Conservation (phyloP, 2,329 filamentous ascomycete species). For the Epichloe elymi region DNA sequence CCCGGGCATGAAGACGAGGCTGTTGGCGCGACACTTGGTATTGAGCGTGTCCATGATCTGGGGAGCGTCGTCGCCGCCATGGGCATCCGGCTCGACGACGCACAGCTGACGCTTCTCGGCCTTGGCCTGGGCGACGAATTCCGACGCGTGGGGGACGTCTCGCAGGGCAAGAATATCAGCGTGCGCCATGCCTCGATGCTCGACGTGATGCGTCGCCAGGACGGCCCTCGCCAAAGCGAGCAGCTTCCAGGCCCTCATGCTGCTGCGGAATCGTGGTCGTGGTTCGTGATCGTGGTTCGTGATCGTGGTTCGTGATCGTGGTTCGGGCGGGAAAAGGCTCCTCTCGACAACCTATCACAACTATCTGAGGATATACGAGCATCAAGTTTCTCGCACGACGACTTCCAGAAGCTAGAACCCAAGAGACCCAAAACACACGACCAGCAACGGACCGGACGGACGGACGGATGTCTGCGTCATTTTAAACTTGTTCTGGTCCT, state of each 20-base stretch:
- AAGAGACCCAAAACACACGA: too few species aligned
- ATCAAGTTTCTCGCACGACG: too few species aligned
- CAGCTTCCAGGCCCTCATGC: background rate
- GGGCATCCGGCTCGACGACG: slow-evolving; percentile 14
- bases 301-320: too few species aligned
- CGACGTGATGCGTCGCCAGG: background rate
- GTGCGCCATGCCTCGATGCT: slow-evolving; percentile 1
- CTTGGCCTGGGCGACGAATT: slow-evolving; percentile 6
- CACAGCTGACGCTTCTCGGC: slow-evolving; percentile 14
- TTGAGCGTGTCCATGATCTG: slow-evolving; percentile 20
- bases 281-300: too few species aligned
- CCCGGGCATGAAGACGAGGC: slow-evolving; percentile 20
- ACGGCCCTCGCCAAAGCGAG: background rate
- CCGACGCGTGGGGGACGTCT: background rate
- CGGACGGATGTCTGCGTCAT: too few species aligned
- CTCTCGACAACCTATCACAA: too few species aligned
- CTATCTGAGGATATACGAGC: too few species aligned
- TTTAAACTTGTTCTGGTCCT: too few species aligned
- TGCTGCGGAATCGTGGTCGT: too few species aligned
- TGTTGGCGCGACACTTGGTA: slow-evolving; percentile 14
- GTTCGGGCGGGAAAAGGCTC: too few species aligned
- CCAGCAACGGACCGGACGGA: too few species aligned
- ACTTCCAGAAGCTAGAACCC: too few species aligned
- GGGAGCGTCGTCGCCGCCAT: slow-evolving; percentile 19
- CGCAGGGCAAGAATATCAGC: background rate